Conservation (phyloP, 345 rosid species). For the Geranium rotundifolium region DNA sequence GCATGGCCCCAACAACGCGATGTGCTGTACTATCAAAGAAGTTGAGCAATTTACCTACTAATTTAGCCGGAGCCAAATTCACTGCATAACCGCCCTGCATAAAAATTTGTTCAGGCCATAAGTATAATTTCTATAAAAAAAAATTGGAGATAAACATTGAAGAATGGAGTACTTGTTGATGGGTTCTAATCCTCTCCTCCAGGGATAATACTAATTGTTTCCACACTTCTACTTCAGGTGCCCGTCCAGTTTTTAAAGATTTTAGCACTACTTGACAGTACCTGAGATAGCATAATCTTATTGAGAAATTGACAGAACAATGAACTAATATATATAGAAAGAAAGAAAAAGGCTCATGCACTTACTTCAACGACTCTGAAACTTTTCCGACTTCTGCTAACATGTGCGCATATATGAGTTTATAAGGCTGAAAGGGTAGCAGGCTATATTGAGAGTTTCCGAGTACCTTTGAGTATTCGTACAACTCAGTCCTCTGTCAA, state of each 20-base stretch:
- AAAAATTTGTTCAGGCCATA: background rate
- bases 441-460: conserved; percentile 92
- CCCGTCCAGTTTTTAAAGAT: conserved; percentile 59
- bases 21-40: conserved; percentile 72
- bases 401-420: conserved; percentile 90
- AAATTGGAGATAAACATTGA: too few species aligned
- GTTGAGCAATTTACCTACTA: conserved; percentile 66
- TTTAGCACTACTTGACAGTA: conserved; percentile 64
- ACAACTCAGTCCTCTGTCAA: conserved; percentile 92
- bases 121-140: background rate
- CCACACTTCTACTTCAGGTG: conserved; percentile 62
- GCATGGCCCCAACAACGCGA: conserved; percentile 71
- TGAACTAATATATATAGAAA: conserved; percentile 2
- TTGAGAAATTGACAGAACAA: conserved; percentile 6
- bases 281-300: conserved; percentile 21
- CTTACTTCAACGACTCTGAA: conserved; percentile 91
- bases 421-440: conserved; percentile 94
- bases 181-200: conserved; percentile 59
- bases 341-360: conserved; percentile 1
- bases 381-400: conserved; percentile 92
- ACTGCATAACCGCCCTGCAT: conserved; percentile 66
- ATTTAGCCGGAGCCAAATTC: conserved; percentile 62
- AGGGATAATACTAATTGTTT: conserved; percentile 45
- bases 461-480: conserved; percentile 85
- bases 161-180: conserved; percentile 47